These are phyloP conservation scores for Starmera pachycereana DNA, from an alignment of 805 yeast genomes.

Conservation along the genomic window DNA sequence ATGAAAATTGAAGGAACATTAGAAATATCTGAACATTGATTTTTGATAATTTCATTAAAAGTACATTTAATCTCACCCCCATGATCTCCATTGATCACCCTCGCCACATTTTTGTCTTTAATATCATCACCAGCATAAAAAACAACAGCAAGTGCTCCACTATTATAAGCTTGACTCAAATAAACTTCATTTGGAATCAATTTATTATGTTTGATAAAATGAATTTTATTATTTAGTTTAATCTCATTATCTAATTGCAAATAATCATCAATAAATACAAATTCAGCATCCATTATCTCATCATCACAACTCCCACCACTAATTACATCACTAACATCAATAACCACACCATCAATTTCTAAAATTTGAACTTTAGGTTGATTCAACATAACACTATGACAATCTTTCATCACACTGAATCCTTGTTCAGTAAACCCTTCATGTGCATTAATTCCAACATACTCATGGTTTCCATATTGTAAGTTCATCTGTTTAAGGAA, in stretches of 20 bases:
- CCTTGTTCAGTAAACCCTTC: not conserved
- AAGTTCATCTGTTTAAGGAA: constrained; percentile 30
- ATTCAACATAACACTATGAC: no score
- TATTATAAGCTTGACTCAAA: constrained; percentile 47
- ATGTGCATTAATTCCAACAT: constrained; percentile 21
- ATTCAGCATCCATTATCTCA: constrained; percentile 28
- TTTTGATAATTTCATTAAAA: no score
- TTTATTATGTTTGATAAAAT: constrained; percentile 41
- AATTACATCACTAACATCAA: constrained; percentile 22
- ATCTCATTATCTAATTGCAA: constrained; percentile 25
- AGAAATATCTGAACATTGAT: no score
- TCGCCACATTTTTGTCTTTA: constrained; percentile 14
- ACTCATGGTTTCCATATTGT: constrained; percentile 20
- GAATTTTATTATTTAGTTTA: constrained; percentile 46
- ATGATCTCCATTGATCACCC: not conserved
- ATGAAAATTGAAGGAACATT: no score
- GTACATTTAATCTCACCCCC: not conserved
- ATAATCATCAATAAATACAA: constrained; percentile 48
- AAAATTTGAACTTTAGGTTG: no score
- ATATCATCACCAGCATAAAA: constrained; percentile 24
- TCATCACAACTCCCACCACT: no score
- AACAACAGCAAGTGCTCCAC: constrained; percentile 55
- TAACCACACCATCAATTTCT: constrained; percentile 12
- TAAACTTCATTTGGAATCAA: constrained; percentile 41
- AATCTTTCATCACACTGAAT: no score